Percentiles rank a stretch among this genome's conserved stretches.
Evolutionary conservation across 768 basidiomycete species (phyloP).

Genomic region (Baorangia bicolor): DNA sequence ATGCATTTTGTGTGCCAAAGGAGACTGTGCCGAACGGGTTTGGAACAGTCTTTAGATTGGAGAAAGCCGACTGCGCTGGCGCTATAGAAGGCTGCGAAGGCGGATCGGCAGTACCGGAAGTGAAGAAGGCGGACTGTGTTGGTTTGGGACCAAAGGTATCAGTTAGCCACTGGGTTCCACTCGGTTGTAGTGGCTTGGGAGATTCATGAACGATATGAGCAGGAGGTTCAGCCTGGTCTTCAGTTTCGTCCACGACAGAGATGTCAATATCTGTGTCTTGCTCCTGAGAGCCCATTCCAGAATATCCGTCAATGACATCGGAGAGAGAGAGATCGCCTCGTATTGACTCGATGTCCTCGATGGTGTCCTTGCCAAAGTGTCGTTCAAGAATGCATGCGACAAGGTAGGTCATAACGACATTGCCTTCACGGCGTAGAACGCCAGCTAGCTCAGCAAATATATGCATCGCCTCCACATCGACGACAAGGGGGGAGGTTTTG

Average conservation of each 20-base stretch:
- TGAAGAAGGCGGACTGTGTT: conserved; percentile 23
- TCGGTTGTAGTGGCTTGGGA: conserved; percentile 22
- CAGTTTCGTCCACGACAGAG: conserved; percentile 21
- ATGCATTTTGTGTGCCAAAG: conserved; percentile 13
- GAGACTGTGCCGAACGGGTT: conserved; percentile 35
- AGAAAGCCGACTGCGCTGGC: conserved; percentile 32
- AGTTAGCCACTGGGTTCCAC: conserved; percentile 33
- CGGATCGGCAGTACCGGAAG: conserved; percentile 4
- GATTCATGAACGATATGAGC: background rate
- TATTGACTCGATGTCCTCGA: conserved; percentile 71
- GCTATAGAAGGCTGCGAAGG: conserved; percentile 15
- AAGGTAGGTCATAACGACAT: conserved; percentile 75
- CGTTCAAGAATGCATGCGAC: conserved; percentile 86
- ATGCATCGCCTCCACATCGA: conserved; percentile 65
- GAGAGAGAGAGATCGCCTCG: conserved; percentile 53
- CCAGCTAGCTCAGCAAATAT: conserved; percentile 61
- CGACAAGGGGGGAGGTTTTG: conserved; percentile 61
- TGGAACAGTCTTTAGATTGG: conserved; percentile 31
- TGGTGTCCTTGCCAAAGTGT: conserved; percentile 79
- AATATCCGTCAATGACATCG: conserved; percentile 70
- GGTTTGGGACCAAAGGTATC: conserved; percentile 33
- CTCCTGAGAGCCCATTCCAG: conserved; percentile 22
- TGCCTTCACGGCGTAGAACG: conserved; percentile 64
- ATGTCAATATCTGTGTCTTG: conserved; percentile 28
- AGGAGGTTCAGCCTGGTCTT: conserved; percentile 11